Percentiles rank a stretch among this genome's conserved stretches.
Conservation (phyloP, 163 green algal genomes). For the Dunaliella salina region DNA sequence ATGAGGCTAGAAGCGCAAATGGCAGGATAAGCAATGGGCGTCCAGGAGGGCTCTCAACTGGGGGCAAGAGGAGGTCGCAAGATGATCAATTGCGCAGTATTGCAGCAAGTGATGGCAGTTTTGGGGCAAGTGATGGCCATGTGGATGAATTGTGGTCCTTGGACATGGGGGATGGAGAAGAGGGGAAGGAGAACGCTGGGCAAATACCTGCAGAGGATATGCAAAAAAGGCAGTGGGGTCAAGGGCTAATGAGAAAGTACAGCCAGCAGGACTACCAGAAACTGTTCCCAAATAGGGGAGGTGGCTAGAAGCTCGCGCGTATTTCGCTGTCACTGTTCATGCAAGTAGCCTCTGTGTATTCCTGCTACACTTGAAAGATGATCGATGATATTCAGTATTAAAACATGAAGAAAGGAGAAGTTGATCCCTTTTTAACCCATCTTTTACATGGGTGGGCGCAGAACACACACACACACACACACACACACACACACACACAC, state of each 20-base stretch:
- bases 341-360: too few species aligned
- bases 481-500: slow-evolving; percentile 9
- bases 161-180: slow-evolving; percentile 6
- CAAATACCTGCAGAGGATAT: not conserved
- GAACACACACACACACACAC: slow-evolving; percentile 12
- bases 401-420: too few species aligned
- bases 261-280: not conserved
- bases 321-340: not conserved
- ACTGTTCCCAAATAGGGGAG: not conserved
- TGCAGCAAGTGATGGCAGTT: not conserved
- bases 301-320: not conserved
- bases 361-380: too few species aligned
- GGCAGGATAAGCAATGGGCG: slow-evolving; percentile 3
- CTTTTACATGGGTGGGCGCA: too few species aligned
- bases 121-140: not conserved
- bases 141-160: not conserved
- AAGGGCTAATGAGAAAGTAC: slow-evolving; percentile 1
- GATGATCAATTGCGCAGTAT: not conserved
- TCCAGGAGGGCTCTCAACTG: not conserved
- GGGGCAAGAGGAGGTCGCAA: not conserved
- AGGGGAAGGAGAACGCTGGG: too few species aligned
- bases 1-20: slow-evolving; percentile 12
- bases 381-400: too few species aligned
- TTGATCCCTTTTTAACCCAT: too few species aligned
- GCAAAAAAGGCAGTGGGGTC: not conserved